A percentile compares a stretch with the other conserved stretches of the same genome.
These are phyloP conservation scores for Lactarius sanguifluus DNA, from an alignment of 768 basidiomycete species.

Conservation along the genomic window DNA sequence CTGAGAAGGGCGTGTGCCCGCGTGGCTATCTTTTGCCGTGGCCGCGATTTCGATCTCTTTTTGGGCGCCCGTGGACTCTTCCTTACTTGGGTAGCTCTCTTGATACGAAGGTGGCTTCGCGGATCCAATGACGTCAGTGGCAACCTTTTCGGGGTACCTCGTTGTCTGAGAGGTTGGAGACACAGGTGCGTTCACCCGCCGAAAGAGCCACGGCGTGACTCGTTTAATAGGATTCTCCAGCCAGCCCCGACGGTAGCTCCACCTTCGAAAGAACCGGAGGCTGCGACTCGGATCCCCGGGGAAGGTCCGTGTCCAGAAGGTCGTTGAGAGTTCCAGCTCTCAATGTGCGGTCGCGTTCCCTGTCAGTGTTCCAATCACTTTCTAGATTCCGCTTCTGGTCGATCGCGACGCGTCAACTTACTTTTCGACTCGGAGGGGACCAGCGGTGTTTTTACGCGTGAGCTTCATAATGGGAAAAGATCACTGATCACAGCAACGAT, in stretches of 20 bases:
- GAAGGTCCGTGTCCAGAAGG: not conserved
- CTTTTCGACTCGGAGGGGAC: not conserved
- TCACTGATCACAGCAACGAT: not conserved
- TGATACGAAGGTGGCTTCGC: slow-evolving; percentile 12
- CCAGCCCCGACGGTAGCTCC: not conserved
- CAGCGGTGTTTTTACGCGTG: not conserved
- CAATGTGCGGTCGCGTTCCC: slow-evolving; percentile 10
- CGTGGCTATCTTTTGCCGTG: not conserved
- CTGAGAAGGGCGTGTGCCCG: not conserved
- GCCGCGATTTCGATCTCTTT: not conserved
- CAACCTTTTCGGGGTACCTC: not conserved
- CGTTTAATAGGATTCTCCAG: not conserved
- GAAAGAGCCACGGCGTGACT: slow-evolving; percentile 24
- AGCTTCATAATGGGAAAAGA: slow-evolving; percentile 2
- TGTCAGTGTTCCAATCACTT: not conserved
- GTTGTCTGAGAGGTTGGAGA: not conserved
- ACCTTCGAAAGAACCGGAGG: slow-evolving; percentile 17
- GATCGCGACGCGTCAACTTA: slow-evolving; percentile 7
- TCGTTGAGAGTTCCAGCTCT: slow-evolving; percentile 19
- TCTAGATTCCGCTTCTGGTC: not conserved
- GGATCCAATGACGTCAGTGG: not conserved
- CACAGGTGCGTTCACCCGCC: slow-evolving; percentile 14
- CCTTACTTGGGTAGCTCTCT: slow-evolving; percentile 3
- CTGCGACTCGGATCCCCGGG: slow-evolving; percentile 5
- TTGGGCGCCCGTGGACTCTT: not conserved